Base-by-base conservation (phyloP, 2,329 filamentous ascomycete species). In the Aspergillus fumigatus region DNA sequence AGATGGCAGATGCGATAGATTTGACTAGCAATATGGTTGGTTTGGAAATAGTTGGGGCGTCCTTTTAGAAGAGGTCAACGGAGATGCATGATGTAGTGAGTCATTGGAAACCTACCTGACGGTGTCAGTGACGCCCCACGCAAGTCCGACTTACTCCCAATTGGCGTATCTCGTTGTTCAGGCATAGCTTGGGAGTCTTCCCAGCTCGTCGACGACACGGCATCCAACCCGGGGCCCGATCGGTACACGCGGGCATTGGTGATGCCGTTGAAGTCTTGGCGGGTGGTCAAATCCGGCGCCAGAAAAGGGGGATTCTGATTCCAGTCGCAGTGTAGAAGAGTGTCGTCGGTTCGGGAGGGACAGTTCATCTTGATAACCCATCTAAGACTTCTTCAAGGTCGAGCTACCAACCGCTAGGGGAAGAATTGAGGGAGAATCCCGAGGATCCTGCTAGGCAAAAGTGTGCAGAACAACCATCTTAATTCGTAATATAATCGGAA, bases 241-340 rank as follows among this genome's bases (percentile, higher is more conserved):
- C 64, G 62, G 58, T 75, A 73, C 63, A 78, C 75, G 23, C 80
- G 77, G 21, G 77, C 69, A 67, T 84, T 84, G 61, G 79, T 73
- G 59, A 81, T 80, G 59, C 81, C 81, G 59, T 83, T 83, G 57
- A 83, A 72, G 65, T 84, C 81, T 72, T 82, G 77, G 62, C 81
- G 73, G 43, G 81, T 83, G 26, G 81, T 84, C 50, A 80, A 67
- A 50, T 78, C 74, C 21, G 78, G 66, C 25, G 80, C 75, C 53
- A 83, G 69, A 25, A 74, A 75, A 1, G 79, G 76, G 32, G 81
- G 81, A 68, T 75, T 81, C 71, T 83, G 81, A 67, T 84, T 84
- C 75, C 77, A 83, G 27, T 75, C 73, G 51, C 78, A 76, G 59
- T 82, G 80, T 50, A 75, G 68, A 51, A 79, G 71, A 51, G 70